Percentiles rank a stretch among this genome's conserved stretches.
These are phyloP conservation scores for Ophioceras dolichostomum DNA, from an alignment of 2,329 filamentous ascomycete species.

Conservation along the genomic window DNA sequence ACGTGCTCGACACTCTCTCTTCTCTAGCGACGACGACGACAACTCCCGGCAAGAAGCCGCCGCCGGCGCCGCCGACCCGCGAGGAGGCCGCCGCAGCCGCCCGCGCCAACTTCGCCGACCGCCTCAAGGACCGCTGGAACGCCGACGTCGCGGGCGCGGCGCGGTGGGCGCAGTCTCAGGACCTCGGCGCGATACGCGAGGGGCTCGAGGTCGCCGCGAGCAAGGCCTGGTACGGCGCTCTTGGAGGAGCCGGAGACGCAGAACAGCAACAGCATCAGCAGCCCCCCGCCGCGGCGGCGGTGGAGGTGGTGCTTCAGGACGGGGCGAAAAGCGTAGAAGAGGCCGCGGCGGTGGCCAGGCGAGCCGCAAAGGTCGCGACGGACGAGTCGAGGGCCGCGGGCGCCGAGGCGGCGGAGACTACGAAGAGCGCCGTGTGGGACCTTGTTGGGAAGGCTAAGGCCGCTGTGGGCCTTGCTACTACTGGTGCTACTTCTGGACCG, in stretches of 20 bases:
- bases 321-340: slow-evolving; percentile 9
- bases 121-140: slow-evolving; percentile 70
- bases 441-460: slow-evolving; percentile 20
- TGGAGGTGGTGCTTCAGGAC: slow-evolving; percentile 9
- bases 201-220: slow-evolving; percentile 36
- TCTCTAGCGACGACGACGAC: slow-evolving; percentile 18
- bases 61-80: slow-evolving; percentile 31
- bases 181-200: slow-evolving; percentile 52
- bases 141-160: slow-evolving; percentile 56
- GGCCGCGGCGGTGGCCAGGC: slow-evolving; percentile 11
- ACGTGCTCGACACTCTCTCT: slow-evolving; percentile 39
- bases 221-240: slow-evolving; percentile 28
- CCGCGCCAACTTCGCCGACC: slow-evolving; percentile 46
- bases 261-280: slow-evolving; percentile 7
- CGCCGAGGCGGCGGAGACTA: slow-evolving; percentile 26
- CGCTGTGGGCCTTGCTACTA: slow-evolving; percentile 19
- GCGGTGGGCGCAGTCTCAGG: slow-evolving; percentile 50
- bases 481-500: too few relatives aligned
- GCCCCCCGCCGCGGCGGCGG: slow-evolving; percentile 3
- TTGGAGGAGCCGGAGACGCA: slow-evolving; percentile 17
- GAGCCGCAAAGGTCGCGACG: slow-evolving; percentile 12
- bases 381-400: slow-evolving; percentile 22
- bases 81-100: slow-evolving; percentile 37
- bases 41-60: slow-evolving; percentile 23
- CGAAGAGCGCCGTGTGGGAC: slow-evolving; percentile 24